Evolutionary conservation across 345 rosid species (phyloP), one percentile per base, ranked within the genome.

Genomic region (Boechera divaricarpa): DNA sequence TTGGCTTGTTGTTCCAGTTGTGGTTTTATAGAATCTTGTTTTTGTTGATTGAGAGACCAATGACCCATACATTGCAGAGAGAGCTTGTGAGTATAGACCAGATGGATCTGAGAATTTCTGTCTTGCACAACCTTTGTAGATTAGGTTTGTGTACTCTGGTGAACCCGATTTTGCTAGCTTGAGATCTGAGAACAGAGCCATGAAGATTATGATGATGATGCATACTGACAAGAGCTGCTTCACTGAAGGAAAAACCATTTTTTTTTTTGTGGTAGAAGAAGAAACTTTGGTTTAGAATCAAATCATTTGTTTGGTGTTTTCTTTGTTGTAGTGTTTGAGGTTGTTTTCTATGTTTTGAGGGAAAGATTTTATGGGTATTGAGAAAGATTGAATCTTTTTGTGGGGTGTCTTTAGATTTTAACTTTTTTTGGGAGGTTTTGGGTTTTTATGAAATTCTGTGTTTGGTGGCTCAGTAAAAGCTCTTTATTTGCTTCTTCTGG

Each of bases 121-220:
- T 79, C 84, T 91, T 6, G 98, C 85, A 51, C 99, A 95, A 2
- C 98, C 99, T 77, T 91, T 92, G 86, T 89, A 95, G 71, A 95
- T 96, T 75, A 95, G 72, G 68, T 87, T 67, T 36, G 78, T 80
- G 86, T 80, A 87, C 61, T 91, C 98, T 26, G 88, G 42, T 55
- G 86, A 91, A 35, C 84, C 87, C 26, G 97, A 84, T 59, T 82
- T 79, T 6, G 75, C 82, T 18, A 10, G 56, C 51, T 81, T 44
- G 60, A 82, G 87, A 83, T 72, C 78, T 73, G 81, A 48, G n/a
- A 75, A 68, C 45, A 81, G 77, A 36, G 82, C 42, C 29, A 82
- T 70, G 69, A 57, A 62, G 83, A 83, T 68, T 18, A 77, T 73
- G 70, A 77, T 41, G 84, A 82, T 78, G 62, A 78, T 41, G 38